These are phyloP conservation scores for Calonectria crousiana DNA, from an alignment of 2,329 filamentous ascomycete genomes.

Conservation along the genomic window DNA sequence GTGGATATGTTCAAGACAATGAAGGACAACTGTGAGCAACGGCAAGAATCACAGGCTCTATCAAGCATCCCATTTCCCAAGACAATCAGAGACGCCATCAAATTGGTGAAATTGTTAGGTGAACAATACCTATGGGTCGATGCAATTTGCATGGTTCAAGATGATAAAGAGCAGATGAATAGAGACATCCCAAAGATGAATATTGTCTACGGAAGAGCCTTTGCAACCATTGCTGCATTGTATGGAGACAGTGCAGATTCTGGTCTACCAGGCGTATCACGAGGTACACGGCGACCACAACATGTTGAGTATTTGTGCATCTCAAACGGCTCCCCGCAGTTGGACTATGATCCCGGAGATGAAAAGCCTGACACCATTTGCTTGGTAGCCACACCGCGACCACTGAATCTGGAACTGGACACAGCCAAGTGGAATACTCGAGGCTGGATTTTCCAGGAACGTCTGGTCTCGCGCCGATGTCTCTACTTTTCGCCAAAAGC, in stretches of 20 bases:
- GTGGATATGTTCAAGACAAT: background rate
- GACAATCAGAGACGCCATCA: background rate
- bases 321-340: background rate
- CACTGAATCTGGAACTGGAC: background rate
- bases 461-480: background rate
- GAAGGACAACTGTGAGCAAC: background rate
- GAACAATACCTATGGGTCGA: background rate
- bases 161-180: background rate
- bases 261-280: background rate
- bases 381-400: background rate
- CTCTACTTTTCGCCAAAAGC: background rate
- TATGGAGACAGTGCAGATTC: background rate
- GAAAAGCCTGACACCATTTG: background rate
- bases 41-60: background rate
- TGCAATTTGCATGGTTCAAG: background rate
- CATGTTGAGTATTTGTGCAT: background rate
- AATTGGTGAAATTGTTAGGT: background rate
- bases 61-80: background rate
- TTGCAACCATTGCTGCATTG: background rate
- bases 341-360: background rate
- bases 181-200: background rate
- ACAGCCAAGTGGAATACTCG: background rate
- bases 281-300: background rate
- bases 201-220: background rate
- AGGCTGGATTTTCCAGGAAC: background rate